Evolutionary conservation across 345 rosid species (phyloP).

Genomic region (Rhodomyrtus tomentosa): DNA sequence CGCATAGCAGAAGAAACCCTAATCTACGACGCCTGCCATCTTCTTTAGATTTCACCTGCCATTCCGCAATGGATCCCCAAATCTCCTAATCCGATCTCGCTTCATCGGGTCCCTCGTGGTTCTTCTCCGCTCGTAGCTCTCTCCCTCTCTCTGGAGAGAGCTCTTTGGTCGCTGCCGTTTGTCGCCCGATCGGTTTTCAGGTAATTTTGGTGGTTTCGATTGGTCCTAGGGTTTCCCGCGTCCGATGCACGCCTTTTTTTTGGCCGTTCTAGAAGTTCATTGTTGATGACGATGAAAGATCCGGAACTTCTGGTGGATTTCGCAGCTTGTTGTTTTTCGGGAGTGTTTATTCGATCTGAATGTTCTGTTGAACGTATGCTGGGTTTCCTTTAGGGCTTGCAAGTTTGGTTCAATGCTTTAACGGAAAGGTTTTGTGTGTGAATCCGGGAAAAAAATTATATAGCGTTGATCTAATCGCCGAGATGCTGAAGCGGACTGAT

Average conservation of each 20-base stretch:
- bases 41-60: not conserved
- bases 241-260: not conserved
- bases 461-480: not conserved
- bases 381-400: not conserved
- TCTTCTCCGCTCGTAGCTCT: not conserved
- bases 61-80: not conserved
- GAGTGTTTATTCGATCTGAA: not conserved
- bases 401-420: not conserved
- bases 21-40: not conserved
- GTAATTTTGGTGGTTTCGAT: not conserved
- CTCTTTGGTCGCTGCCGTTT: not conserved
- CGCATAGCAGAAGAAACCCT: not conserved
- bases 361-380: not conserved
- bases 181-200: not conserved
- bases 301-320: not conserved
- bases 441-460: not conserved
- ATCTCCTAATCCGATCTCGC: not conserved
- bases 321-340: not conserved
- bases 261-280: not conserved
- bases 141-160: not conserved
- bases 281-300: not conserved
- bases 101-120: not conserved
- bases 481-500: not conserved
- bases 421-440: not conserved
- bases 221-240: not conserved